phyloP scores from a whole-genome alignment of 2,329 filamentous ascomycete species.

The Verticillium albo-atrum region DNA sequence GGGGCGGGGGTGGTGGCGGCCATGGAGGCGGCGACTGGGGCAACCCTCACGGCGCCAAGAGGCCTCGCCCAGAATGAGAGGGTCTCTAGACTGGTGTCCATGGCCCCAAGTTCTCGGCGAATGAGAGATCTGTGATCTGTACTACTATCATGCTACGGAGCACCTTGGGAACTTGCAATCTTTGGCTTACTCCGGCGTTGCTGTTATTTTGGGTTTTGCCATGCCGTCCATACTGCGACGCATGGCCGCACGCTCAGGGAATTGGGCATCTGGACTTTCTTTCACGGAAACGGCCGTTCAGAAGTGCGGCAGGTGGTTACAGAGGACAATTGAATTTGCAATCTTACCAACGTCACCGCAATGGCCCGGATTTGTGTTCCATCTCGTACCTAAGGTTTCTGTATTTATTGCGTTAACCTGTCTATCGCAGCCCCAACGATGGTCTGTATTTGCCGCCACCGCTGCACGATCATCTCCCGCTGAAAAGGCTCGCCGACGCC shows the following conservation, averaged over 20 bases:
- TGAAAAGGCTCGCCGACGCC: constrained; percentile 25
- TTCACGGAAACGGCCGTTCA: not conserved
- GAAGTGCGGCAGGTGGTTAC: not conserved
- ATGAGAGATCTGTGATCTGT: not conserved
- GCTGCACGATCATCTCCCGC: constrained; percentile 28
- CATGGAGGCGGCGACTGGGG: constrained; percentile 56
- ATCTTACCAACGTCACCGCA: not conserved
- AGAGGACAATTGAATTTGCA: not conserved
- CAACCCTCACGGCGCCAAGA: constrained; percentile 79
- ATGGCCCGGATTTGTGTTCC: not conserved
- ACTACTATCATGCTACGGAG: not conserved
- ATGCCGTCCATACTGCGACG: not conserved
- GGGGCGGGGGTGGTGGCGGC: constrained; percentile 37
- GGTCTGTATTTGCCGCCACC: constrained; percentile 37
- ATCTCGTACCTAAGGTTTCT: not conserved
- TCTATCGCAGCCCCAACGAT: constrained; percentile 31
- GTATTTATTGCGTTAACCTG: constrained; percentile 12
- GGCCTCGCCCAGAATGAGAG: constrained; percentile 64
- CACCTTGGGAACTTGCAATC: not conserved
- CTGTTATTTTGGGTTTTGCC: not conserved
- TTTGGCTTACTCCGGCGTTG: not conserved
- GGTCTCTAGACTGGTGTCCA: not conserved
- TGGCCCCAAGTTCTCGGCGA: not conserved
- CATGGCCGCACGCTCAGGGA: not conserved
- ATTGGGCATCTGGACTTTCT: not conserved